These are phyloP conservation scores for Cenchrus fungigraminus DNA, from an alignment of 176 grass and related monocot species.

Conservation along the genomic window DNA sequence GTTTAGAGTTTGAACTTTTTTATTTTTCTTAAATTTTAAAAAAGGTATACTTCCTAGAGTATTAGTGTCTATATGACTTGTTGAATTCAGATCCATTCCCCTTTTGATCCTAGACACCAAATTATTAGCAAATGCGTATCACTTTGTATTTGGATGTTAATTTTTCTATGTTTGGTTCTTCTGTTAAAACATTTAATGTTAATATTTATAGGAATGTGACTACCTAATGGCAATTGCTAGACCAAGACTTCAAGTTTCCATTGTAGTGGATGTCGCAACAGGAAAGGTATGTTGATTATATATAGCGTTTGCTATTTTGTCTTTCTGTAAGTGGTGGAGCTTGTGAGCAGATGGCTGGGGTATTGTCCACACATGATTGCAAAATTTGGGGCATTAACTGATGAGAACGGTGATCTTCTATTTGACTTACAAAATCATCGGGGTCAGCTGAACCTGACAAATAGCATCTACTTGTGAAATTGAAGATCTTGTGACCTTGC, in stretches of 20 bases:
- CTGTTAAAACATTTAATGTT: not conserved
- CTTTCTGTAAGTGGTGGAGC: too few species aligned
- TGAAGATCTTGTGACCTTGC: not conserved
- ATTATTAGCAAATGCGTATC: not conserved
- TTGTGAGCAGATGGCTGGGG: too few species aligned
- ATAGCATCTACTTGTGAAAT: not conserved
- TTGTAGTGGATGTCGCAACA: constrained; percentile 76
- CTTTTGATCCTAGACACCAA: not conserved
- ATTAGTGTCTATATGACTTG: not conserved
- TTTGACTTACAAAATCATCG: too few species aligned
- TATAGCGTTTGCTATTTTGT: not conserved
- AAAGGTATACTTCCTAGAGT: not conserved
- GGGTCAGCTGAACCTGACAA: too few species aligned
- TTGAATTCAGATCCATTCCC: not conserved
- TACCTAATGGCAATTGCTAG: constrained; percentile 89
- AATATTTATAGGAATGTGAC: constrained; percentile 81
- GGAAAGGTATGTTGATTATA: constrained; percentile 63
- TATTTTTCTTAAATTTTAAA: not conserved
- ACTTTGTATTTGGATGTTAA: not conserved
- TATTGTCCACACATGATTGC: too few species aligned
- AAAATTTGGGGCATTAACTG: too few species aligned
- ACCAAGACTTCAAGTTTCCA: constrained; percentile 72
- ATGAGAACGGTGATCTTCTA: too few species aligned
- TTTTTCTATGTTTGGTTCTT: not conserved
- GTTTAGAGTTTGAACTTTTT: not conserved